Evolutionary conservation across 345 rosid species (phyloP), one percentile per base, ranked within the genome.

Genomic region (Leavenworthia alabamica): DNA sequence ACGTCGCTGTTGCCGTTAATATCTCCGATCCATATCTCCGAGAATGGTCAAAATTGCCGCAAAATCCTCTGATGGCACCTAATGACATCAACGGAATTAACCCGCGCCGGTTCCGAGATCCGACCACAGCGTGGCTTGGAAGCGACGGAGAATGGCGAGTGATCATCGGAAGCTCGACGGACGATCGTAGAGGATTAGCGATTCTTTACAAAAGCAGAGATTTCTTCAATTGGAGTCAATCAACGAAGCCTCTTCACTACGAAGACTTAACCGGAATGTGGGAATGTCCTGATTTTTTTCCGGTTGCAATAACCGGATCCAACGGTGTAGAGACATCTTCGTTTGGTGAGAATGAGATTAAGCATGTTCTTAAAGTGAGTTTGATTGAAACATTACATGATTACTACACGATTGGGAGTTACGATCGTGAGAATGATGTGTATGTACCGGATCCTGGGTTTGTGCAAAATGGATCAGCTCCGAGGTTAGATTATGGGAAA

Each of bases 261-360:
- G 78, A 63, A 4, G 42, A 66, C 6, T 75, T 57, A 26, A 81
- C 85, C 3, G 89, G 83, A 27, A 88, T 84, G 85, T 88, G 98
- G 98, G 96, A 90, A 61, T 88, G 96, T 43, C 94, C 88, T 0
- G 91, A 87, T 60, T 82, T 90, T 70, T 90, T 66, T 62, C 93
- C 93, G 0, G 89, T 87, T 19, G 8, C 61, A 16, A n/a, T 1
- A 49, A 56, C 44, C 50, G 75, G 75, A 13, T 33, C 71, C 0
- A 27, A 56, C 1, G 71, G 71, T 23, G 42, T 72, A 0, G 75
- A 72, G 2, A 67, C 73, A 33, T 67, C 73, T 26, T 46, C 58
- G 42, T 23, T 37, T 15, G 9, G 4, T 28, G 16, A 16, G 0
- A 55, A 20, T 20, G 23, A n/a, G 0, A 52, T 73, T 22, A 83